Evolutionary conservation across 148 eudicot genomes (phyloP).

Genomic region (Polygonum maritimum): DNA sequence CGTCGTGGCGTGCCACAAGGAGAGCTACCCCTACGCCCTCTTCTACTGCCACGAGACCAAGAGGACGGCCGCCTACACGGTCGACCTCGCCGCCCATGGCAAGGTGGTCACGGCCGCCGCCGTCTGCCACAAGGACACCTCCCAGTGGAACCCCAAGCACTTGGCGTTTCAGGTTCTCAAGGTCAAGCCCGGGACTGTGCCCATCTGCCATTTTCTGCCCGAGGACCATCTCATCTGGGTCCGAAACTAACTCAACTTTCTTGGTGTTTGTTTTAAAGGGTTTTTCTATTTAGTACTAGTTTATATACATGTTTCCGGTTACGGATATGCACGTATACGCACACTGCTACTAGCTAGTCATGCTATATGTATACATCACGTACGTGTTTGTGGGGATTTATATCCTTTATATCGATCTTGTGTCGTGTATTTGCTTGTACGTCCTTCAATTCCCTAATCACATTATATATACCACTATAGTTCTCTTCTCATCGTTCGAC

Average conservation of each 20-base stretch:
- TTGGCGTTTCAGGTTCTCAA: constrained; percentile 53
- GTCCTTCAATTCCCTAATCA: not conserved
- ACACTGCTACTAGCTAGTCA: not conserved
- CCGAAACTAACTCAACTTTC: constrained; percentile 11
- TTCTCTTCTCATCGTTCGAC: no score
- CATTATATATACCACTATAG: no score
- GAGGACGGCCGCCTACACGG: constrained; percentile 30
- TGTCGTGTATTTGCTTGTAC: not conserved
- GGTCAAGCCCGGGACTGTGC: constrained; percentile 51
- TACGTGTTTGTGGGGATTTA: not conserved
- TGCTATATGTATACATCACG: not conserved
- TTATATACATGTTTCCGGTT: no score
- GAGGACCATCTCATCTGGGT: constrained; percentile 47
- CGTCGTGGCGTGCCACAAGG: constrained; percentile 44
- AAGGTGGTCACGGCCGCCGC: constrained; percentile 35
- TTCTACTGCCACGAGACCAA: constrained; percentile 52
- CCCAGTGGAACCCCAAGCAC: constrained; percentile 61
- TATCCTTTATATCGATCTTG: not conserved
- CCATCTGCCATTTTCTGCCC: constrained; percentile 66
- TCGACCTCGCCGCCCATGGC: constrained; percentile 30
- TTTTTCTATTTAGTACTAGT: not conserved
- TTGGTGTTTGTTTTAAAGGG: not conserved
- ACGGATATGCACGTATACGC: not conserved
- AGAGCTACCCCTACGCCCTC: constrained; percentile 48
- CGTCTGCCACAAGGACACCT: constrained; percentile 56